These are phyloP conservation scores for Gracilaria caudata DNA, from an alignment of 23 red algal genomes.

Conservation along the genomic window DNA sequence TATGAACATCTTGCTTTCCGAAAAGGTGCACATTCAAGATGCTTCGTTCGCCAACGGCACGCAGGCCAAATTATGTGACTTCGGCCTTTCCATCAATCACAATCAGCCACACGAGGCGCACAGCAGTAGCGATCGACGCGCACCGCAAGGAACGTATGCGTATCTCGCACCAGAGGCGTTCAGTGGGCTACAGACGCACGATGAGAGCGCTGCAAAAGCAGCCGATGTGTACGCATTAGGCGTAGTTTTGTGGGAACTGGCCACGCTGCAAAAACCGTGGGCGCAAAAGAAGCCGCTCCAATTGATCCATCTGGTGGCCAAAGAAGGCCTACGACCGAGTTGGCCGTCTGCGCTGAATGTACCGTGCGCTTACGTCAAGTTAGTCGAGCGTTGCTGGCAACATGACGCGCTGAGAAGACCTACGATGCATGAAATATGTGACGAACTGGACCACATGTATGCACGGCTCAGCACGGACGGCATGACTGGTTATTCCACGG, in stretches of 20 bases:
- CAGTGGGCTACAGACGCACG: conserved; percentile 39
- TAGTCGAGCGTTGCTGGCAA: conserved; percentile 63
- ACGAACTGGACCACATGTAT: conserved; percentile 27
- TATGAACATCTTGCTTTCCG: conserved; percentile 59
- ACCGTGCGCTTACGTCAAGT: conserved; percentile 14
- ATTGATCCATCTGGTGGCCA: conserved; percentile 37
- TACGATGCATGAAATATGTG: conserved; percentile 13
- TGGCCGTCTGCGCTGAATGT: background rate
- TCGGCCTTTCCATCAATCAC: conserved; percentile 59
- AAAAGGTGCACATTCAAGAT: background rate
- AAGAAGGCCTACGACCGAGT: background rate
- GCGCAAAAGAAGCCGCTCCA: conserved; percentile 25
- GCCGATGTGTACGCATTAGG: conserved; percentile 86
- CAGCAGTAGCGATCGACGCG: background rate
- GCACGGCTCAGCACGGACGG: too few species aligned
- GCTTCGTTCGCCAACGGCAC: conserved; percentile 5
- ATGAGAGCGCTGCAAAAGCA: conserved; percentile 39
- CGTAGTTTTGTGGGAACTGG: conserved; percentile 88
- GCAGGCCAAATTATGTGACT: conserved; percentile 66
- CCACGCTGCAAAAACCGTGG: conserved; percentile 57
- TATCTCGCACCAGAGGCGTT: conserved; percentile 90
- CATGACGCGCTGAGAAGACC: conserved; percentile 34
- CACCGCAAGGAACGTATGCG: conserved; percentile 77
- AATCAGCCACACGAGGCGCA: conserved; percentile 4
- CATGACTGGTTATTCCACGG: too few species aligned